Base-by-base conservation (phyloP, 768 basidiomycete genomes). In the Lactarius hatsudake region DNA sequence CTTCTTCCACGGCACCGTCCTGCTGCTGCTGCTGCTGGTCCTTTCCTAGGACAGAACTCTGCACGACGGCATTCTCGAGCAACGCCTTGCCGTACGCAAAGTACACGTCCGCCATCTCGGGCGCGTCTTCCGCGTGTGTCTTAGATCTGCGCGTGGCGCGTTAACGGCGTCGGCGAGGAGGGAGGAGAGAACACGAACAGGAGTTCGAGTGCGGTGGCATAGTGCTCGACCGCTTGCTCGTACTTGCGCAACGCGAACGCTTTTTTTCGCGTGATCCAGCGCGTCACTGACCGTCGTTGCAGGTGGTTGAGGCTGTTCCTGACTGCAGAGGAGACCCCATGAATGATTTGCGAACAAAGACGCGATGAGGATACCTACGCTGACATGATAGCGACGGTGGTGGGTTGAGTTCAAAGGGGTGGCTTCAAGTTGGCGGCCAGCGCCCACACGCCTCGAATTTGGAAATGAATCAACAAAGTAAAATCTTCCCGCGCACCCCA, bases 1-100 rank as follows among this genome's bases (percentile, higher is more conserved):
- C 81, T 83, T 40, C 61, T 42, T 15, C 12, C 10, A 78, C 84
- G 7, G 74, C 72, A 0, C 78, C 81, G 8, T 84, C 82, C 55
- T 89, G 87, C 1, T 66, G 60, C 55, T 89, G 87, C 1, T 66
- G 60, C 20, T 83, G 79, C 71, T 92, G 89, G 45, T 94, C 93
- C 74, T 94, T 94, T 1, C 94, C 95, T 64, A 99, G 78, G n/a
- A 98, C 96, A 0, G 88, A 86, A 65, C 80, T 89, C 73, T 94
- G 90, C 5, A 86, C 78, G 66, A 98, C 92, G 6, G 95, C 96
- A 73, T 96, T 94, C 79, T 95, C 94, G 63, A 97, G 82, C 51
- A 98, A 78, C 5, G 97, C 94, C 76, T 91, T 94, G 17, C 97
- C 97, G 74, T 98, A 99, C 4, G 85, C 82, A 66, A 96, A 89